phyloP scores from a whole-genome alignment of 2,329 filamentous ascomycete species.

The Paecilomyces niveus region DNA sequence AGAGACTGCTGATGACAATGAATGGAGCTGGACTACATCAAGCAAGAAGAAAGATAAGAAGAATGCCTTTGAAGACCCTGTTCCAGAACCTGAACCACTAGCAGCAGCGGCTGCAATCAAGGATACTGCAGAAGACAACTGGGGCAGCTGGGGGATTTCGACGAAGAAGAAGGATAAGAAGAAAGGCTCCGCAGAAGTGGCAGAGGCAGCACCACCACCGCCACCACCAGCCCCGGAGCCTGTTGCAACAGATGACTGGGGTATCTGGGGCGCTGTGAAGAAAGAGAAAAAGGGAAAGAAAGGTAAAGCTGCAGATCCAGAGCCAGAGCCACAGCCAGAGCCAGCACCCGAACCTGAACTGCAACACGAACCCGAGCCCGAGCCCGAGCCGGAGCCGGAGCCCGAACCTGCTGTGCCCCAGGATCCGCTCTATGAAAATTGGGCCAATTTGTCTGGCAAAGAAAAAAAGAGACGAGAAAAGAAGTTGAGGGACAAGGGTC shows the following conservation, averaged over 20 bases:
- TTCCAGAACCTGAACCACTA: slow-evolving; percentile 5
- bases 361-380: slow-evolving; percentile 6
- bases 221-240: slow-evolving; percentile 2
- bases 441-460: slow-evolving; percentile 9
- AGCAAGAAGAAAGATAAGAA: slow-evolving; percentile 27
- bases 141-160: slow-evolving; percentile 1
- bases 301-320: slow-evolving; percentile 15
- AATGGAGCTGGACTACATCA: slow-evolving; percentile 20
- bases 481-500: slow-evolving; percentile 8
- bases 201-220: background rate
- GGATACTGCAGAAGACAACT: background rate
- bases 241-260: slow-evolving; percentile 2
- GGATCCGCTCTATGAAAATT: slow-evolving; percentile 13
- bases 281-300: slow-evolving; percentile 6
- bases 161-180: slow-evolving; percentile 25
- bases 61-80: slow-evolving; percentile 12
- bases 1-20: slow-evolving; percentile 16
- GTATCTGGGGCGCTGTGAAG: slow-evolving; percentile 9
- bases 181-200: slow-evolving; percentile 13
- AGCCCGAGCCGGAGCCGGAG: background rate
- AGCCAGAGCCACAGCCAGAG: slow-evolving; percentile 5
- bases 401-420: slow-evolving; percentile 4
- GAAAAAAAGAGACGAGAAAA: slow-evolving; percentile 14
- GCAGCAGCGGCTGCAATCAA: slow-evolving; percentile 6
- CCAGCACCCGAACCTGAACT: slow-evolving; percentile 25